Percentiles rank a stretch among this genome's conserved stretches.
phyloP scores from a whole-genome alignment of 1,284 basidiomycete species.

The Fomitiporia mediterranea region DNA sequence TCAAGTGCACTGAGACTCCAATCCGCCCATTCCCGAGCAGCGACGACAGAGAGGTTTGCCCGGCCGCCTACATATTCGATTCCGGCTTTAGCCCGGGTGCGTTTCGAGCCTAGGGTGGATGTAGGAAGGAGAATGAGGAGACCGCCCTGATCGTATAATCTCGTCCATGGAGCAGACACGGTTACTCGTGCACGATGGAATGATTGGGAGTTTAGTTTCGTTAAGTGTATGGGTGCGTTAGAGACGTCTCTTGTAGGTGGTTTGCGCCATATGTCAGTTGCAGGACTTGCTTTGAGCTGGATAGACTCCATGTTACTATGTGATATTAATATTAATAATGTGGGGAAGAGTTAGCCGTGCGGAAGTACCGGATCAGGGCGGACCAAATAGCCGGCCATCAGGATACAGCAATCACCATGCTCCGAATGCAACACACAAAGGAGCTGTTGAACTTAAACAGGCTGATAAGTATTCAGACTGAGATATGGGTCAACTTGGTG shows the following conservation, averaged over 20 bases:
- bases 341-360: not conserved
- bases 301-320: not conserved
- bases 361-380: not conserved
- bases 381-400: not conserved
- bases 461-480: no score
- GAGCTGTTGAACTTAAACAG: no score
- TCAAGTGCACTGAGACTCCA: conserved; percentile 26
- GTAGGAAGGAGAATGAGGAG: conserved; percentile 24
- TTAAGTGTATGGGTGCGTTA: conserved; percentile 22
- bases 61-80: conserved; percentile 25
- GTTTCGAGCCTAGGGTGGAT: not conserved
- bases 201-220: conserved; percentile 4
- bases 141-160: conserved; percentile 28
- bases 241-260: conserved; percentile 23
- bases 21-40: conserved; percentile 25
- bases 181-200: conserved; percentile 26
- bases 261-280: conserved; percentile 28
- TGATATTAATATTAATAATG: not conserved
- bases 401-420: not conserved
- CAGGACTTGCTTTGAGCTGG: conserved; percentile 7
- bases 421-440: no score
- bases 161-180: conserved; percentile 24
- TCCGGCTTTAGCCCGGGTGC: conserved; percentile 27
- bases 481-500: no score
- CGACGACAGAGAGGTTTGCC: conserved; percentile 26